Percentiles rank a stretch among this genome's conserved stretches.
These are phyloP conservation scores for Tuber calosporum DNA, from an alignment of 495 filamentous ascomycete species.

Conservation along the genomic window DNA sequence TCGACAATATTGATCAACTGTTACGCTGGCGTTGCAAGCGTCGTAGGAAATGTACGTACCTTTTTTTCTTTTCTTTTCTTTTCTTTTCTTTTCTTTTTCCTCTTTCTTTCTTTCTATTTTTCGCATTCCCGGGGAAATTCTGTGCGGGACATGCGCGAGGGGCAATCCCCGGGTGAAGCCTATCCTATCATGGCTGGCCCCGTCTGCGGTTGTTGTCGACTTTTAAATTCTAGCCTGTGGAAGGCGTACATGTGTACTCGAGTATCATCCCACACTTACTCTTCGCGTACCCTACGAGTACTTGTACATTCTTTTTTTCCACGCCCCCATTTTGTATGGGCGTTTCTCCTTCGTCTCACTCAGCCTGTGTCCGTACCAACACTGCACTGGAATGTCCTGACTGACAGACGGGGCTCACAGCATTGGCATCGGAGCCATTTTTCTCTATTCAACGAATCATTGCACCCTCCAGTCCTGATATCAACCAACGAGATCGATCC, in stretches of 20 bases:
- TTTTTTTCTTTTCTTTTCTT: slow-evolving; percentile 8
- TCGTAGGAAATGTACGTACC: not conserved
- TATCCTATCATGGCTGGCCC: slow-evolving; percentile 34
- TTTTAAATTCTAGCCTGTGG: slow-evolving; percentile 38
- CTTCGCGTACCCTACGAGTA: too few species aligned
- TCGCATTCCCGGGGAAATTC: slow-evolving; percentile 16
- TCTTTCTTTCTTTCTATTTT: slow-evolving; percentile 27
- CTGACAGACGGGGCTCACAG: slow-evolving; percentile 4
- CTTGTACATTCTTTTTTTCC: slow-evolving; percentile 32
- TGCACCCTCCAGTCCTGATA: slow-evolving; percentile 28
- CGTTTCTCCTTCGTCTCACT: not conserved
- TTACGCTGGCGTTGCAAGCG: not conserved
- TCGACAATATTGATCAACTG: not conserved
- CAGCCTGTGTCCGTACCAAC: not conserved
- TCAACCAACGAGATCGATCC: slow-evolving; percentile 31
- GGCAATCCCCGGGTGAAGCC: slow-evolving; percentile 6
- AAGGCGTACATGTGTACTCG: slow-evolving; percentile 36
- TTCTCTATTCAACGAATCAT: slow-evolving; percentile 30
- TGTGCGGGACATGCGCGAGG: slow-evolving; percentile 25
- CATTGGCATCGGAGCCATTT: slow-evolving; percentile 14
- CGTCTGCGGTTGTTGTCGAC: slow-evolving; percentile 36
- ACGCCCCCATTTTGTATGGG: not conserved
- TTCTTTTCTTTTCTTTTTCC: not conserved
- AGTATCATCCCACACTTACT: slow-evolving; percentile 35
- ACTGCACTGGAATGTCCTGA: not conserved